A percentile compares a stretch with the other conserved stretches of the same genome.
Evolutionary conservation across 1,284 basidiomycete genomes (phyloP).

Genomic region (Golubevia sp.): DNA sequence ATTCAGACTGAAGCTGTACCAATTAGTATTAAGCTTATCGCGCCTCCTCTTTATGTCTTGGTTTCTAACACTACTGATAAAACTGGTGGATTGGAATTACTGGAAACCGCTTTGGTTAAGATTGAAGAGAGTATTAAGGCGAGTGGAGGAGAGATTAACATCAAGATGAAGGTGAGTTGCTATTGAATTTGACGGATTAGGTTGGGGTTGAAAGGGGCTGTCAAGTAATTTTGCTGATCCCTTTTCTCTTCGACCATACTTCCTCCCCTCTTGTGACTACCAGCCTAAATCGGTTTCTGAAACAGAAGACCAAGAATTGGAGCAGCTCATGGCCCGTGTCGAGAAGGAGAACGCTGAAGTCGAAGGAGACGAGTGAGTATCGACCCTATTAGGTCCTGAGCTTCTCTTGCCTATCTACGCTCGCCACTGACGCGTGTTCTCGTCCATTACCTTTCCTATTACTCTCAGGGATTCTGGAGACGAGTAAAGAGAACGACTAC

Average conservation of each 20-base stretch:
- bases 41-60: conserved; percentile 93
- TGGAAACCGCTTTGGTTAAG: conserved; percentile 89
- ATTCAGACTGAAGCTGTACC: conserved; percentile 87
- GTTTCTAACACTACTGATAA: conserved; percentile 97
- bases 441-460: not conserved
- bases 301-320: conserved; percentile 60
- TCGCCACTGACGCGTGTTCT: too few species aligned
- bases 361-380: conserved; percentile 48
- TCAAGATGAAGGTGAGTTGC: conserved; percentile 91
- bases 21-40: conserved; percentile 95
- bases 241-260: not conserved
- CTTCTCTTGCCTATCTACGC: too few species aligned
- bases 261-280: not conserved
- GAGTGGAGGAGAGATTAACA: conserved; percentile 73
- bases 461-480: not conserved
- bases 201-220: not conserved
- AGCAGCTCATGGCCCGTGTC: conserved; percentile 59
- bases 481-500: too few species aligned
- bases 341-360: conserved; percentile 61
- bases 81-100: conserved; percentile 85
- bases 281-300: conserved; percentile 59
- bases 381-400: too few species aligned
- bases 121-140: conserved; percentile 87
- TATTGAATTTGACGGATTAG: not conserved
- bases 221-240: not conserved